These are phyloP conservation scores for Lachnellula cervina DNA, from an alignment of 2,329 filamentous ascomycete species.

Conservation along the genomic window DNA sequence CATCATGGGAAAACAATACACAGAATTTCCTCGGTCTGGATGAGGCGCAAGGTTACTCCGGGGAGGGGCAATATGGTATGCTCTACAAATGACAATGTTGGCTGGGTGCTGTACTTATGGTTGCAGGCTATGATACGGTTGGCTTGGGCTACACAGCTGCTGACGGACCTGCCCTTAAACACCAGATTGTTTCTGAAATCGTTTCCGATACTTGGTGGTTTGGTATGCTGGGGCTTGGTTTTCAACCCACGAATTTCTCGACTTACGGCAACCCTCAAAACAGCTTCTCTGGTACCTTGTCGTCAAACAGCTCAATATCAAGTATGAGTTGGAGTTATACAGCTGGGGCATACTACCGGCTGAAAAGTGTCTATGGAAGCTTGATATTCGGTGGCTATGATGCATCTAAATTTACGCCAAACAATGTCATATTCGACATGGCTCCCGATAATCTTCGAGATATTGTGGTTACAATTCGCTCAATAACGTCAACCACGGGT, in stretches of 20 bases:
- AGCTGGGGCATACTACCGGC: constrained; percentile 37
- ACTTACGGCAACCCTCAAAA: constrained; percentile 33
- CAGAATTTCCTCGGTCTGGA: constrained; percentile 35
- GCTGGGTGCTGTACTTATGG: background rate
- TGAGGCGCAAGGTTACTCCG: constrained; percentile 34
- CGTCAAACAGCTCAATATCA: constrained; percentile 33
- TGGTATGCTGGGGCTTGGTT: constrained; percentile 38
- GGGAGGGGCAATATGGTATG: constrained; percentile 25
- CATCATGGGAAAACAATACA: constrained; percentile 33
- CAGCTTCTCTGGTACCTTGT: constrained; percentile 35
- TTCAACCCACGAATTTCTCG: constrained; percentile 37
- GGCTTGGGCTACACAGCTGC: constrained; percentile 18
- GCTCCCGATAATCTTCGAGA: constrained; percentile 36
- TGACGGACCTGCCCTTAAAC: constrained; percentile 16
- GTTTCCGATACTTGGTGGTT: constrained; percentile 18
- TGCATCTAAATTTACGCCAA: constrained; percentile 35
- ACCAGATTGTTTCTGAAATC: constrained; percentile 21
- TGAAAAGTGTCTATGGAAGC: constrained; percentile 33
- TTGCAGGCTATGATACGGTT: constrained; percentile 24
- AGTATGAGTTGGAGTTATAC: constrained; percentile 41
- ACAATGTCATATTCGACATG: constrained; percentile 37
- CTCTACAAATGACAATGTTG: background rate
- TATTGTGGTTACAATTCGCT: constrained; percentile 36
- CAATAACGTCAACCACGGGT: constrained; percentile 30
- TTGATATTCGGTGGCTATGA: constrained; percentile 40